Percentiles rank a stretch among this genome's conserved stretches.
phyloP scores from a whole-genome alignment of 306 rosid species.

The Lathyrus aphaca region DNA sequence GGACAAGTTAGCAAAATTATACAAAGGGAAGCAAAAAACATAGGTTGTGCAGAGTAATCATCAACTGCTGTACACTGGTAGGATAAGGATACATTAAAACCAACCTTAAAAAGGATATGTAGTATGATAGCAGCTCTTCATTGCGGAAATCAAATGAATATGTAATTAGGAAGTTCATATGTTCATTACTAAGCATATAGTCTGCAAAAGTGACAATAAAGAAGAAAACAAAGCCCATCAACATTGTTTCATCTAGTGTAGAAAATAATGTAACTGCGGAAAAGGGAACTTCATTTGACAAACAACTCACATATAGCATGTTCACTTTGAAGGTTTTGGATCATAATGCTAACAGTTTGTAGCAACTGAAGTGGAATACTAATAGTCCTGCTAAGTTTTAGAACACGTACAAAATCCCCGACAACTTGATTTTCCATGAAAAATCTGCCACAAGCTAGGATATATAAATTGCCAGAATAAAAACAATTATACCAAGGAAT shows the following conservation, averaged over 20 bases:
- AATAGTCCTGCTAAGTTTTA: conserved; percentile 63
- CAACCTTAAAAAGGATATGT: conserved; percentile 88
- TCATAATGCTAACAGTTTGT: conserved; percentile 87
- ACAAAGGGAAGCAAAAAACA: conserved; percentile 12
- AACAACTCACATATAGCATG: conserved; percentile 86
- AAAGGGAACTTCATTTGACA: conserved; percentile 42
- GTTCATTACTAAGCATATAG: conserved; percentile 83
- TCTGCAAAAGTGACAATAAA: conserved; percentile 54
- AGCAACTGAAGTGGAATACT: conserved; percentile 76
- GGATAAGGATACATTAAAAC: conserved; percentile 38
- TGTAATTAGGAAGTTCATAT: conserved; percentile 74
- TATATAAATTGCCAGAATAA: conserved; percentile 30
- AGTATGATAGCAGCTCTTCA: conserved; percentile 80
- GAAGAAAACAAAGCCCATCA: conserved; percentile 15
- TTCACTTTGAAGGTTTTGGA: conserved; percentile 82
- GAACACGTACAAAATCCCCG: conserved; percentile 78
- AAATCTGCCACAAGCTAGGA: conserved; percentile 60
- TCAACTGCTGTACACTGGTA: conserved; percentile 15
- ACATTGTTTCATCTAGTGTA: conserved; percentile 18
- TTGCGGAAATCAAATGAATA: conserved; percentile 75
- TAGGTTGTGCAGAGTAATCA: conserved; percentile 29
- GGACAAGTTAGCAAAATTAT: conserved; percentile 36
- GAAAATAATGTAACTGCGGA: conserved; percentile 35
- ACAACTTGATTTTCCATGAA: conserved; percentile 95
- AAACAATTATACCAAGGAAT: conserved; percentile 38